A percentile compares a stretch with the other conserved stretches of the same genome.
These are phyloP conservation scores for Rickenella mellea DNA, from an alignment of 768 basidiomycete species.

Conservation along the genomic window DNA sequence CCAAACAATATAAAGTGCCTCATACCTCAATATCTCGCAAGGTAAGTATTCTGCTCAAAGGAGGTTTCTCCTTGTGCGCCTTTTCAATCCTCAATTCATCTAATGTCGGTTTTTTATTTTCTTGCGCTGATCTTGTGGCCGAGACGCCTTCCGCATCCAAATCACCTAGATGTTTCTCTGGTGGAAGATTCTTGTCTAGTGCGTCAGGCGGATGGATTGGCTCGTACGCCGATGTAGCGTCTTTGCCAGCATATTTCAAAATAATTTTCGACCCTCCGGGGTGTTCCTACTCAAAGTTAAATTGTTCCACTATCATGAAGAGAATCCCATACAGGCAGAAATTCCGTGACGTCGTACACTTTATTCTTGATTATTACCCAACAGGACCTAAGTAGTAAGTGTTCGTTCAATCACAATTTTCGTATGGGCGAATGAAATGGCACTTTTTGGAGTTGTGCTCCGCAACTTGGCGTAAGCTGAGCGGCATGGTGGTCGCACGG, in stretches of 20 bases:
- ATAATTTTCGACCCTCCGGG: conserved; percentile 81
- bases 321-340: conserved; percentile 43
- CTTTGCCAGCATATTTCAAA: conserved; percentile 73
- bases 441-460: conserved; percentile 48
- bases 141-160: conserved; percentile 39
- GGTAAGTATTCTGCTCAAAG: conserved; percentile 60
- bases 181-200: conserved; percentile 59
- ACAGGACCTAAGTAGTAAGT: conserved; percentile 45
- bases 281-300: conserved; percentile 39
- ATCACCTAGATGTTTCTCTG: conserved; percentile 63
- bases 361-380: conserved; percentile 76
- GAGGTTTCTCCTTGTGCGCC: conserved; percentile 52
- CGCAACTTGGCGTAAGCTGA: conserved; percentile 45
- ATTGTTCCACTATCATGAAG: background rate
- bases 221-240: conserved; percentile 69
- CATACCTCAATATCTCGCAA: conserved; percentile 76
- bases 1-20: background rate
- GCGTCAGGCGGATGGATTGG: conserved; percentile 84
- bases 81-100: conserved; percentile 63
- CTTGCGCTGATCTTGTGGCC: conserved; percentile 24
- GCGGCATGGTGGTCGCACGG: conserved; percentile 2
- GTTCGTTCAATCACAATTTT: conserved; percentile 7
- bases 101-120: conserved; percentile 43
- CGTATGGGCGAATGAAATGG: conserved; percentile 8
- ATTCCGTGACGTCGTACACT: conserved; percentile 84